A percentile compares a stretch with the other conserved stretches of the same genome.
phyloP scores from a whole-genome alignment of 2,329 filamentous ascomycete species.

The Arthroderma sp. region DNA sequence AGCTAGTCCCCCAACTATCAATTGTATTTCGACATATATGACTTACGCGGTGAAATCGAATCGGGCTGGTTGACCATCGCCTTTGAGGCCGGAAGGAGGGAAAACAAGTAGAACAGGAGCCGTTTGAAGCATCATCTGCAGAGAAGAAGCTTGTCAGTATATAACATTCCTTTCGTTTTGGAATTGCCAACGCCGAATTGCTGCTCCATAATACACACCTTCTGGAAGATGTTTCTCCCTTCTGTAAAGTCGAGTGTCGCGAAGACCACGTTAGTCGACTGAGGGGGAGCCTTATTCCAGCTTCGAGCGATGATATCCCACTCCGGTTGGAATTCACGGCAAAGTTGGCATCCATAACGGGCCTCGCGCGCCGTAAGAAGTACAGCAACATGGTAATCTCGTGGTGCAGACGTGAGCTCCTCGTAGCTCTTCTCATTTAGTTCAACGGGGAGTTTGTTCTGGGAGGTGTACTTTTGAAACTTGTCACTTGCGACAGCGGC shows the following conservation, averaged over 20 bases:
- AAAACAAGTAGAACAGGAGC: conserved; percentile 83
- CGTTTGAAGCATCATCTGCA: conserved; percentile 79
- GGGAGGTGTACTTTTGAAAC: too few relatives aligned
- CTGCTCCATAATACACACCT: conserved; percentile 42
- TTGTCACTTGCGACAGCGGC: too few relatives aligned
- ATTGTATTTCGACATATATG: conserved; percentile 3
- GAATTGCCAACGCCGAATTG: not conserved
- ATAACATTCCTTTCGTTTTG: too few relatives aligned
- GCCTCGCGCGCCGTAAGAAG: conserved; percentile 76
- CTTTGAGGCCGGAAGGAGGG: conserved; percentile 68
- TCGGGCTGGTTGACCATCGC: conserved; percentile 55
- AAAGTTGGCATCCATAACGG: conserved; percentile 73
- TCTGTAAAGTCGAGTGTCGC: conserved; percentile 77
- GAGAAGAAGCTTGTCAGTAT: not conserved
- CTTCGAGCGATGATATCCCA: conserved; percentile 78
- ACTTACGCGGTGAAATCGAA: conserved; percentile 79
- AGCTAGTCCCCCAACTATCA: not conserved
- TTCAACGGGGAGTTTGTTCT: conserved; percentile 42
- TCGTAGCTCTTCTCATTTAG: conserved; percentile 65
- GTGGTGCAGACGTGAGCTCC: conserved; percentile 59
- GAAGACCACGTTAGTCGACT: conserved; percentile 50
- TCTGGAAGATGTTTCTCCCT: conserved; percentile 73
- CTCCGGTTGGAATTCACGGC: conserved; percentile 83
- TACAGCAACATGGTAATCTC: conserved; percentile 72
- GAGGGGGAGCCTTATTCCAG: conserved; percentile 66